These are phyloP conservation scores for Trifolium pratense DNA, from an alignment of 306 rosid genomes.

Conservation along the genomic window DNA sequence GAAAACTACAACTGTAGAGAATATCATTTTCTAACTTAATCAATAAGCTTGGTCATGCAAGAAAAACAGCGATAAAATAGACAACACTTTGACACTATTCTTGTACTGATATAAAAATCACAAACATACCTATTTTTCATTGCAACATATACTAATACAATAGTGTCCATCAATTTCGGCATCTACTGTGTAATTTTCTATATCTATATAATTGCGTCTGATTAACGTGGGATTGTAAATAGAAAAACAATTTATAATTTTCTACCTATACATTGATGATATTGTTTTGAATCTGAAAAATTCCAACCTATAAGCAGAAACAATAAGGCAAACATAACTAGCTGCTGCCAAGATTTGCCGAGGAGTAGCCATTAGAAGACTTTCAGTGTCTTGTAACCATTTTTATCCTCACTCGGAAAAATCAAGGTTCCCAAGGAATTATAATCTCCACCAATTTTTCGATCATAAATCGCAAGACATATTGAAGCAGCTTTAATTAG, in stretches of 20 bases:
- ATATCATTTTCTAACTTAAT: no score
- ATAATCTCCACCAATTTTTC: slow-evolving; percentile 29
- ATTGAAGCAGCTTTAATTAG: slow-evolving; percentile 33
- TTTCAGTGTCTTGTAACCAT: slow-evolving; percentile 25
- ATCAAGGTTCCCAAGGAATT: slow-evolving; percentile 38
- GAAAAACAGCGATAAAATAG: not conserved
- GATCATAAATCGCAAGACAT: slow-evolving; percentile 35
- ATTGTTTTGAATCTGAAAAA: slow-evolving; percentile 36
- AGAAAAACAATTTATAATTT: not conserved
- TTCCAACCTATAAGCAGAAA: slow-evolving; percentile 28
- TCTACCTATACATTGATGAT: slow-evolving; percentile 41
- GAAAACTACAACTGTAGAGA: not conserved
- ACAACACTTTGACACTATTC: not conserved
- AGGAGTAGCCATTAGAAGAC: slow-evolving; percentile 16
- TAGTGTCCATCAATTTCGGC: slow-evolving; percentile 10
- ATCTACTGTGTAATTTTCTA: slow-evolving; percentile 39
- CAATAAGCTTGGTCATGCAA: not conserved
- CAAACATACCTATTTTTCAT: slow-evolving; percentile 13
- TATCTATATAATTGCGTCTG: not conserved
- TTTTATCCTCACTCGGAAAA: slow-evolving; percentile 18
- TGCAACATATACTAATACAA: slow-evolving; percentile 44
- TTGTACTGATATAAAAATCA: not conserved
- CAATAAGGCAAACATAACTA: slow-evolving; percentile 17
- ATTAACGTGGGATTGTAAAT: not conserved
- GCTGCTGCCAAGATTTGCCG: slow-evolving; percentile 33